Evolutionary conservation across 2,329 filamentous ascomycete genomes (phyloP).

Genomic region (Colletotrichum tabaci): DNA sequence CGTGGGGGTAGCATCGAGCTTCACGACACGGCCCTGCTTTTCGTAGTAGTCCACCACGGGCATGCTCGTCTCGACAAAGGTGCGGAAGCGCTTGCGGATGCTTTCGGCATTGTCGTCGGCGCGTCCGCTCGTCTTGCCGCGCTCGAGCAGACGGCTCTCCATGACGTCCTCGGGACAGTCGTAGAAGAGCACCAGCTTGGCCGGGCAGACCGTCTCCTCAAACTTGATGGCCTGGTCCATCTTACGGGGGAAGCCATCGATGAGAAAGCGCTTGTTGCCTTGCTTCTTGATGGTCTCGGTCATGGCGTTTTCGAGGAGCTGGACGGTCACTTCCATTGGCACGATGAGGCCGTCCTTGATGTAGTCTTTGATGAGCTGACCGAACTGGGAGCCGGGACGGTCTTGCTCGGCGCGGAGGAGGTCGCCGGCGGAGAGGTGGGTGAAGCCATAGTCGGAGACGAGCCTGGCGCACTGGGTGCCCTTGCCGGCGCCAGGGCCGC

Average conservation of each 20-base stretch:
- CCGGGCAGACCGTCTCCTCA: constrained; percentile 88
- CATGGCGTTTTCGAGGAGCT: constrained; percentile 96
- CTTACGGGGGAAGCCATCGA: constrained; percentile 92
- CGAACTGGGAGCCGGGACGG: constrained; percentile 88
- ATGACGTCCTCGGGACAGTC: constrained; percentile 93
- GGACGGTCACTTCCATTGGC: constrained; percentile 98
- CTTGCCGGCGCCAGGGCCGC: constrained; percentile 95
- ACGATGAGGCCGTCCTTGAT: constrained; percentile 97
- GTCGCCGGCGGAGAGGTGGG: constrained; percentile 93
- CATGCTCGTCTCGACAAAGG: constrained; percentile 97
- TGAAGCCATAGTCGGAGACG: constrained; percentile 90
- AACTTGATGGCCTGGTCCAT: constrained; percentile 97
- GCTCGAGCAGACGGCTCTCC: constrained; percentile 85
- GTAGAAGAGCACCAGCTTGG: constrained; percentile 91
- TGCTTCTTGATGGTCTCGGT: constrained; percentile 71
- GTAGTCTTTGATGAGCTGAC: constrained; percentile 91
- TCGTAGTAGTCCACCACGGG: constrained; percentile 92
- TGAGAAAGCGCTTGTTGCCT: constrained; percentile 77
- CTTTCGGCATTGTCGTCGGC: constrained; percentile 95
- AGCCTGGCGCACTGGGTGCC: constrained; percentile 95
- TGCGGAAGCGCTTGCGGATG: constrained; percentile 96
- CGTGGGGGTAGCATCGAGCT: constrained; percentile 78
- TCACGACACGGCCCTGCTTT: constrained; percentile 82
- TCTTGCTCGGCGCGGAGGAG: constrained; percentile 94
- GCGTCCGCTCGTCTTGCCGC: constrained; percentile 92